Percentiles rank a stretch among this genome's conserved stretches.
Conservation (phyloP, 1,139 yeast species). For the Magnusiomyces paraingens region DNA sequence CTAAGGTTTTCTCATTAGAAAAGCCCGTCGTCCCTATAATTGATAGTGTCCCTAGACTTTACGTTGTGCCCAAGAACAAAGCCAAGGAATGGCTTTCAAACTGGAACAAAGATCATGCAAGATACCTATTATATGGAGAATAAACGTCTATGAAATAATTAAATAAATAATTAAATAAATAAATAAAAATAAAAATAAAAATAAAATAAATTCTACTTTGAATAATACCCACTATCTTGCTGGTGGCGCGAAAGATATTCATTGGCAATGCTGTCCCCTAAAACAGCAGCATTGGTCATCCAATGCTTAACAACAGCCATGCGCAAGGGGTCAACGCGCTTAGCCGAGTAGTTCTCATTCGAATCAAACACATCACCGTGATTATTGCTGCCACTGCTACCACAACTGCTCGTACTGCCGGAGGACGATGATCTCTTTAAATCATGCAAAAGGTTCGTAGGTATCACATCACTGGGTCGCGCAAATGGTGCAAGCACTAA, state of each 20-base stretch:
- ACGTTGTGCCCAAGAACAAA: slow-evolving; percentile 70
- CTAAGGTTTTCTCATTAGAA: slow-evolving; percentile 55
- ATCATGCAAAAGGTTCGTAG: slow-evolving; percentile 17
- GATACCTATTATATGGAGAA: slow-evolving; percentile 9
- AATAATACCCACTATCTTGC: neutral
- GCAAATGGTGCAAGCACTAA: slow-evolving; percentile 26
- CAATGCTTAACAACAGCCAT: slow-evolving; percentile 31
- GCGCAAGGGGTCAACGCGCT: slow-evolving; percentile 27
- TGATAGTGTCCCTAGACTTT: slow-evolving; percentile 67
- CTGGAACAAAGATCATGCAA: slow-evolving; percentile 16
- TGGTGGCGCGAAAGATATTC: slow-evolving; percentile 21
- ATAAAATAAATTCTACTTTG: neutral
- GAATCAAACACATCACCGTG: neutral
- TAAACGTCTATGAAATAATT: neutral
- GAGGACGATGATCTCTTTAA: neutral
- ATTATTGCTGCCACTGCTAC: neutral
- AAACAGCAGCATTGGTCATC: slow-evolving; percentile 30
- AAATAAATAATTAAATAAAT: neutral
- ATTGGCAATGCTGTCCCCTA: slow-evolving; percentile 30
- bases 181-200: neutral
- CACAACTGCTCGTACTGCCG: neutral
- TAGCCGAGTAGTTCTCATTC: slow-evolving; percentile 25
- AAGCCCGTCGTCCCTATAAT: slow-evolving; percentile 69
- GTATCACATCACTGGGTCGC: slow-evolving; percentile 24
- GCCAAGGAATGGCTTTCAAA: slow-evolving; percentile 28